Base-by-base conservation (phyloP, 345 rosid genomes). In the Lepidium africanum region DNA sequence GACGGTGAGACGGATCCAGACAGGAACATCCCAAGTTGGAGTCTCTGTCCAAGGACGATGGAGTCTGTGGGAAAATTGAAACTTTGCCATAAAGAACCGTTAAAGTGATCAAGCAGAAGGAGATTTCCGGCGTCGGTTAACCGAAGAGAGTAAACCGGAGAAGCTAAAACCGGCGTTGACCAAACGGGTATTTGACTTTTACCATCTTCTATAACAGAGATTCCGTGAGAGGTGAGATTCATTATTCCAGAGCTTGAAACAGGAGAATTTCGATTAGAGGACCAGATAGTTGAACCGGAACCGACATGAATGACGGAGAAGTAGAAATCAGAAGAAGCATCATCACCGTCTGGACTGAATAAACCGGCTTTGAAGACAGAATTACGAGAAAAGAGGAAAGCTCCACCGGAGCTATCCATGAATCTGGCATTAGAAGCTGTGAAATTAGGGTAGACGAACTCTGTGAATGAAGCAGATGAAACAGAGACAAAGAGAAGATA, bases 51-150 rank as follows among this genome's bases (percentile, higher is more conserved):
- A 5, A 81, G 69, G 30, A 88, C 89, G 45, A 92, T 77, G 1
- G 96, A 82, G 71, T 92, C 96, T 0, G 91, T 88, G 1, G 98
- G 98, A 49, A 80, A 2, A 0, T 72, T 40, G 66, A 92, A 92
- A 69, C 93, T 92, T 62, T 92, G 90, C 98, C 98, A 92, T 8
- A 92, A 72, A 49, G 91, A 82, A 62, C 0, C 63, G 61, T 90
- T 92, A 16, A 63, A 67, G 7, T 54, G 81, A 80, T 86, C 91
- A 4, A 90, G 84, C 13, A 92, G 59, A 60, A 85, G 80, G 51
- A 92, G 85, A 69, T 92, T 90, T 0, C 98, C 98, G 77, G 76
- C 69, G 75, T 92, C 93, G 7, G 78, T 85, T 59, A 92, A 75
- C 49, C 40, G 53, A 45, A 88, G 69, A 3, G 84, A 79, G 55